These are phyloP conservation scores for Brassica balearica DNA, from an alignment of 441 rosid species.

Conservation along the genomic window DNA sequence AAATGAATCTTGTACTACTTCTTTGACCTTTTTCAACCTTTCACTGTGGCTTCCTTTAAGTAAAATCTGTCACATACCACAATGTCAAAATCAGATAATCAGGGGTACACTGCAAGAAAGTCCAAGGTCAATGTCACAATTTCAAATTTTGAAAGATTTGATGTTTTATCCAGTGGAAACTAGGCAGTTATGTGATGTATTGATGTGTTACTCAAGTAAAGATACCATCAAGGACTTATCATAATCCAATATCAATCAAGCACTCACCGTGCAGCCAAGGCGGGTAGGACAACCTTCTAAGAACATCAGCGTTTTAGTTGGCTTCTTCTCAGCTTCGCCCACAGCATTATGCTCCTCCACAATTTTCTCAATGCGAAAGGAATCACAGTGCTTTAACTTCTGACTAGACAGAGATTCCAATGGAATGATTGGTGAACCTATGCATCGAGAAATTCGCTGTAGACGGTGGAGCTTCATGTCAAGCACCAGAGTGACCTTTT, in stretches of 20 bases:
- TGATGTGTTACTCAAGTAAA: background rate
- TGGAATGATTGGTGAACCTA: slow-evolving; percentile 75
- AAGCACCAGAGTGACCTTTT: slow-evolving; percentile 82
- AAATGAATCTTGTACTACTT: slow-evolving; percentile 75
- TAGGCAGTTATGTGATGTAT: slow-evolving; percentile 6
- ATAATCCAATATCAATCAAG: slow-evolving; percentile 6
- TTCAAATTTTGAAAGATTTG: slow-evolving; percentile 3
- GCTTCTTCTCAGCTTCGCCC: slow-evolving; percentile 77
- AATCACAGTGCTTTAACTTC: slow-evolving; percentile 82
- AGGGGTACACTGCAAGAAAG: slow-evolving; percentile 25
- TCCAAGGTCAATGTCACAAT: background rate
- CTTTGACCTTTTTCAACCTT: slow-evolving; percentile 86
- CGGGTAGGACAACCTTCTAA: slow-evolving; percentile 85
- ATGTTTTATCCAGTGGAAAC: background rate
- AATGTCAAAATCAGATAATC: slow-evolving; percentile 32
- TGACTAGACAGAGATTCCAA: slow-evolving; percentile 60
- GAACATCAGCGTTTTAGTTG: slow-evolving; percentile 92
- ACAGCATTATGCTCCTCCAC: slow-evolving; percentile 78
- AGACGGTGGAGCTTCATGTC: slow-evolving; percentile 97
- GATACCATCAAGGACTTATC: background rate
- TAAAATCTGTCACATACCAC: slow-evolving; percentile 71
- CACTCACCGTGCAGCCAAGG: slow-evolving; percentile 93
- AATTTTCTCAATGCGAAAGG: slow-evolving; percentile 82
- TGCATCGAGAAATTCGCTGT: slow-evolving; percentile 85
- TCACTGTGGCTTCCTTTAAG: slow-evolving; percentile 87